Conservation (phyloP, 2,329 filamentous ascomycete species). For the Ascocoryne sarcoides region DNA sequence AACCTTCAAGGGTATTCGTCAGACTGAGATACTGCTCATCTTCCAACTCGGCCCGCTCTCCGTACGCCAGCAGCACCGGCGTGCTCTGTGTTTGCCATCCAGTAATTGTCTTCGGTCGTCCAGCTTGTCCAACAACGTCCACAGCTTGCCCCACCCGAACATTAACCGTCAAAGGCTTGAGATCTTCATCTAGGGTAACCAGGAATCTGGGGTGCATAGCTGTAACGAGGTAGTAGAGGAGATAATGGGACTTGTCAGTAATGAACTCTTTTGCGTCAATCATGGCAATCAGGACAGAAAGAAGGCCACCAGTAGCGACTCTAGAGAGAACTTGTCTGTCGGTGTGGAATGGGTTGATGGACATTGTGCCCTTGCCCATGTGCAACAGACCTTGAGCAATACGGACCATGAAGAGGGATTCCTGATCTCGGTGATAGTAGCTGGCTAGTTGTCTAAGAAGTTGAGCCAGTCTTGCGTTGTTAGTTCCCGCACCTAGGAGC, state of each 20-base stretch:
- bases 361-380: constrained; percentile 98
- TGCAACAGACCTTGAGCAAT: constrained; percentile 95
- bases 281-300: constrained; percentile 85
- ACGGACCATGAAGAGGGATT: constrained; percentile 96
- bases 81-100: constrained; percentile 99
- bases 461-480: constrained; percentile 94
- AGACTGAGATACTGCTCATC: constrained; percentile 95
- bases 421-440: constrained; percentile 96
- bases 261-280: constrained; percentile 89
- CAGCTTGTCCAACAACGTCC: constrained; percentile 94
- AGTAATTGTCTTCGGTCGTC: constrained; percentile 96
- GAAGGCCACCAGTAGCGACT: constrained; percentile 79
- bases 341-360: constrained; percentile 97
- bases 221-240: constrained; percentile 93
- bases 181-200: constrained; percentile 87
- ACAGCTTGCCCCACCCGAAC: constrained; percentile 97
- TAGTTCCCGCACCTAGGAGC: constrained; percentile 89
- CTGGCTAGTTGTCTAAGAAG: constrained; percentile 88
- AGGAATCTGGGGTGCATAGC: constrained; percentile 97
- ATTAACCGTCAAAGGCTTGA: constrained; percentile 90
- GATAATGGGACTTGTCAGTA: constrained; percentile 66
- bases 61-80: constrained; percentile 89
- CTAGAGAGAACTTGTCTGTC: constrained; percentile 92
- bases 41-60: constrained; percentile 91
- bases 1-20: constrained; percentile 82